These are phyloP conservation scores for Lasiodiplodia sp. DNA, from an alignment of 2,329 filamentous ascomycete species.

Conservation along the genomic window DNA sequence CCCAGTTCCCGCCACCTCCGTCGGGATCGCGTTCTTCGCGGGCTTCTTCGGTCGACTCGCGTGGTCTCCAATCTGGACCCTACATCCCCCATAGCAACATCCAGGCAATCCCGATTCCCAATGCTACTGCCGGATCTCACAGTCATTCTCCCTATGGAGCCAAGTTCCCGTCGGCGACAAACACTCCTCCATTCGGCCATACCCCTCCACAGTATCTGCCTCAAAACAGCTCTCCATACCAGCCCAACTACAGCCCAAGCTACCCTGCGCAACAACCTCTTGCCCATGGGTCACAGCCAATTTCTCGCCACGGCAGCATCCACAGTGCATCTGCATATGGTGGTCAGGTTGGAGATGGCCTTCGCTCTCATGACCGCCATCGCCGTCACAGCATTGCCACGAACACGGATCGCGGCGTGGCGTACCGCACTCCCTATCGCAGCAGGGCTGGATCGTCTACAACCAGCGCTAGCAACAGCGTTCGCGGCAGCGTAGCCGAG, in stretches of 20 bases:
- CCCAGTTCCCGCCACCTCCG: conserved; percentile 27
- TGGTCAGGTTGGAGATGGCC: conserved; percentile 14
- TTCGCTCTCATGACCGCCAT: conserved; percentile 1
- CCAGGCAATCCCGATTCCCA: not conserved
- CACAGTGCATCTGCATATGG: conserved; percentile 8
- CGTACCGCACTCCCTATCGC: conserved; percentile 22
- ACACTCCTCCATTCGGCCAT: conserved; percentile 18
- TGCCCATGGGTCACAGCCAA: conserved; percentile 1
- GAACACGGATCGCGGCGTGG: conserved; percentile 39
- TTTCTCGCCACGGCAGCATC: conserved; percentile 17
- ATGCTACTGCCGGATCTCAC: not conserved
- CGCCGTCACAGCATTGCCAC: conserved; percentile 37
- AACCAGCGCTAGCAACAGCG: conserved; percentile 17
- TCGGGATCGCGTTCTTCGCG: conserved; percentile 22
- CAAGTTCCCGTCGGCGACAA: conserved; percentile 7
- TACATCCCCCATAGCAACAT: conserved; percentile 30
- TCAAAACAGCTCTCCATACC: conserved; percentile 25
- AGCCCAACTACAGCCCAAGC: conserved; percentile 25
- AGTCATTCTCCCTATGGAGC: conserved; percentile 14
- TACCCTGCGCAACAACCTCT: conserved; percentile 1
- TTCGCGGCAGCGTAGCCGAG: not conserved
- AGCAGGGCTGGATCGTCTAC: conserved; percentile 3
- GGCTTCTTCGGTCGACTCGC: conserved; percentile 27
- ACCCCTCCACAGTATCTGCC: conserved; percentile 18
- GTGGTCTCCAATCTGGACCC: conserved; percentile 8